These are phyloP conservation scores for Mimosa pudica DNA, from an alignment of 306 rosid species.

Conservation along the genomic window DNA sequence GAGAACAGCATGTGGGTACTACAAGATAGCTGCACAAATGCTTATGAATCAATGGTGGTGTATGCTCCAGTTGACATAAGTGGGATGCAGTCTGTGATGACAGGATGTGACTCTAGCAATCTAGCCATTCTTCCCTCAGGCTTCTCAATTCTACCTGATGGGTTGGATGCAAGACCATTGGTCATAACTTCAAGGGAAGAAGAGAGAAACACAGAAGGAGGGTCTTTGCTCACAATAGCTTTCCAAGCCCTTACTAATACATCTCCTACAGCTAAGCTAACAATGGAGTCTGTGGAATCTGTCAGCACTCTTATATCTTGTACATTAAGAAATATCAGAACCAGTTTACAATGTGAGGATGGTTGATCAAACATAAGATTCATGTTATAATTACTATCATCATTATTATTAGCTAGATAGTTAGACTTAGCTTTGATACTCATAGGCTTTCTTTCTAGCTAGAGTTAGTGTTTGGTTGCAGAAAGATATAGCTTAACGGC, in stretches of 20 bases:
- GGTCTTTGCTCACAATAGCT: constrained; percentile 81
- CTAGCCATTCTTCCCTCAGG: constrained; percentile 86
- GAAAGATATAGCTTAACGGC: constrained; percentile 32
- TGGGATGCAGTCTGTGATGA: constrained; percentile 88
- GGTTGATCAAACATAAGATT: constrained; percentile 40
- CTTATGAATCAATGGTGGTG: constrained; percentile 87
- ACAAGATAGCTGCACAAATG: constrained; percentile 90
- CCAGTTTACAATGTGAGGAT: constrained; percentile 92
- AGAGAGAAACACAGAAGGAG: constrained; percentile 75
- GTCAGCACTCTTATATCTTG: constrained; percentile 75
- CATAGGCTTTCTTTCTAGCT: constrained; percentile 33
- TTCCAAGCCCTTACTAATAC: constrained; percentile 75
- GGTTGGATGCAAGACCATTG: constrained; percentile 72
- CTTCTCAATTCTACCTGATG: constrained; percentile 88
- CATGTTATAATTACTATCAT: background rate
- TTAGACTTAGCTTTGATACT: constrained; percentile 13
- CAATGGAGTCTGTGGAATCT: constrained; percentile 83
- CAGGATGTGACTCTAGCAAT: constrained; percentile 88
- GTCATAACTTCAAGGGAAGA: constrained; percentile 76
- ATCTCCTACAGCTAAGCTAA: constrained; percentile 84
- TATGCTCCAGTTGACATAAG: constrained; percentile 76
- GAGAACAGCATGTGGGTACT: constrained; percentile 83
- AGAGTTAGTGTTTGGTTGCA: constrained; percentile 32
- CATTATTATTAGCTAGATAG: constrained; percentile 35
- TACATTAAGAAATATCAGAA: constrained; percentile 75